Evolutionary conservation across 768 basidiomycete species (phyloP).

Genomic region (Gloeopeniophorella convolvens): DNA sequence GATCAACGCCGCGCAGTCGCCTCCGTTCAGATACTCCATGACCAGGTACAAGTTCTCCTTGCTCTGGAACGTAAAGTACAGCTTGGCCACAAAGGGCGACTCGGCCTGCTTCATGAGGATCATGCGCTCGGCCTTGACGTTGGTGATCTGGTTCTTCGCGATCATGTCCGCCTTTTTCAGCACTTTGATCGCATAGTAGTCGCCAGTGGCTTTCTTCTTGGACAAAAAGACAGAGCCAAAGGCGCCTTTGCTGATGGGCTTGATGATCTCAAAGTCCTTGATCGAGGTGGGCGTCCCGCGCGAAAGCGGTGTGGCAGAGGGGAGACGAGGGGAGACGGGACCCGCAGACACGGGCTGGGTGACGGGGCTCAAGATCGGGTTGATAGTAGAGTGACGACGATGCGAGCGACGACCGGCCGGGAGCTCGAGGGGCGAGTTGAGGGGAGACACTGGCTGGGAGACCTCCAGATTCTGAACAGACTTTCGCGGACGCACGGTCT

Average conservation of each 20-base stretch:
- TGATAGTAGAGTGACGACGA: constrained; percentile 56
- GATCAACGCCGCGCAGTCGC: constrained; percentile 95
- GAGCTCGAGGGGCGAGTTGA: constrained; percentile 48
- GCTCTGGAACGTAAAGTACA: constrained; percentile 99
- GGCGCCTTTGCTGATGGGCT: constrained; percentile 97
- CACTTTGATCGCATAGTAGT: constrained; percentile 99
- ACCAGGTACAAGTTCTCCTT: constrained; percentile 98
- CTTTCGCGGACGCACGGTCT: constrained; percentile 55
- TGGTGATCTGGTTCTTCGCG: constrained; percentile 99
- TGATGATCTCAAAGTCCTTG: constrained; percentile 99
- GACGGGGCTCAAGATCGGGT: constrained; percentile 48
- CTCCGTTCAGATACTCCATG: constrained; percentile 99
- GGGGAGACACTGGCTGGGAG: constrained; percentile 64
- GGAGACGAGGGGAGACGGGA: constrained; percentile 83
- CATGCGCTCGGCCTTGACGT: constrained; percentile 99
- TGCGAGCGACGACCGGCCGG: constrained; percentile 46
- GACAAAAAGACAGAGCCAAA: constrained; percentile 98
- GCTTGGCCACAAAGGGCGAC: constrained; percentile 94
- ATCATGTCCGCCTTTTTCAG: constrained; percentile 99
- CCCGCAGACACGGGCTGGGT: constrained; percentile 44
- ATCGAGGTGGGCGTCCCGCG: constrained; percentile 85
- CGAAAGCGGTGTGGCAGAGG: constrained; percentile 68
- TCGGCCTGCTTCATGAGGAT: constrained; percentile 99
- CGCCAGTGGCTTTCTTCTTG: constrained; percentile 96
- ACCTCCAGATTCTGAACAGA: constrained; percentile 63